These are phyloP conservation scores for Phytopythium helicoides DNA, from an alignment of 352 stramenopile genomes.

Conservation along the genomic window DNA sequence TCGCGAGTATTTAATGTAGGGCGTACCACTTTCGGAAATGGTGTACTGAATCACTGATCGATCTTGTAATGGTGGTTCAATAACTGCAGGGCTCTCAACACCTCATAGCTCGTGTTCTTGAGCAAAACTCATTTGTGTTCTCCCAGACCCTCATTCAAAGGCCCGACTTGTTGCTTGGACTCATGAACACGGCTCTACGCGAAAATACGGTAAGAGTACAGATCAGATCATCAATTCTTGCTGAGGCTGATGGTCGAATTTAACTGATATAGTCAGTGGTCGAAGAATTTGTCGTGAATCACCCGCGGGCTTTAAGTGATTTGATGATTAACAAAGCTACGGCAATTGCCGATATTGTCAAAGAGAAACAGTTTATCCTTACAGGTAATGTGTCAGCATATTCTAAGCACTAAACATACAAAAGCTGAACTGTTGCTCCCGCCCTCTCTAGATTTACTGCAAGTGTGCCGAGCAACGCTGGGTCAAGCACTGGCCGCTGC, in stretches of 20 bases:
- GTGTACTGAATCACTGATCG: too few species aligned
- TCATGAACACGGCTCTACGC: slow-evolving; percentile 61
- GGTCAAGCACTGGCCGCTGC: slow-evolving; percentile 39
- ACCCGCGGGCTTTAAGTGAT: slow-evolving; percentile 57
- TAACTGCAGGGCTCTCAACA: slow-evolving; percentile 40
- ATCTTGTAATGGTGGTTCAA: too few species aligned
- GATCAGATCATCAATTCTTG: too few species aligned
- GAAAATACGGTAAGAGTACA: slow-evolving; percentile 67
- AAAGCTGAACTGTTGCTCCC: background rate
- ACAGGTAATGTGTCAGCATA: slow-evolving; percentile 16
- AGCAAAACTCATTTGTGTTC: slow-evolving; percentile 71
- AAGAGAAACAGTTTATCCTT: slow-evolving; percentile 54
- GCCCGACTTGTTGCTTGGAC: slow-evolving; percentile 43
- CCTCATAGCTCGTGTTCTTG: slow-evolving; percentile 59
- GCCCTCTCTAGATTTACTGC: slow-evolving; percentile 30
- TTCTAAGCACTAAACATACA: background rate
- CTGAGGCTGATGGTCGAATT: too few species aligned
- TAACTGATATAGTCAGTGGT: slow-evolving; percentile 31
- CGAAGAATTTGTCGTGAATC: slow-evolving; percentile 69
- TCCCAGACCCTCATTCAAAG: slow-evolving; percentile 56
- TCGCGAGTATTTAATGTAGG: slow-evolving; percentile 69
- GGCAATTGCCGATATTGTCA: slow-evolving; percentile 44
- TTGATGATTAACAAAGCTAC: slow-evolving; percentile 53
- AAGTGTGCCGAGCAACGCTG: slow-evolving; percentile 38
- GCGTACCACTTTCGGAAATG: too few species aligned